phyloP scores from a whole-genome alignment of 148 eudicot genomes.

The Chenopodium berlandieri region DNA sequence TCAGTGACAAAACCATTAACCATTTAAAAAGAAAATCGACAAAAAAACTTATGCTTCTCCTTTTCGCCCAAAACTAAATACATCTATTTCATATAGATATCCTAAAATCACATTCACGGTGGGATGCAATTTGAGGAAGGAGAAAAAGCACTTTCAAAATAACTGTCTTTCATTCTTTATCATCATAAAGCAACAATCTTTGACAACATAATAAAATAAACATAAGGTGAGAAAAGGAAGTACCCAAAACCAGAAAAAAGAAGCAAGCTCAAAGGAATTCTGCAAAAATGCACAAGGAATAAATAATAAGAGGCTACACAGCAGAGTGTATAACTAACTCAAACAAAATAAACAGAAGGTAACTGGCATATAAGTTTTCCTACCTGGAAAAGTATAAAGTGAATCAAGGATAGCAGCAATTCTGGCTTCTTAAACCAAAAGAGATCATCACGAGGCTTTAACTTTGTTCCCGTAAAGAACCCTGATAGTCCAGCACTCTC shows the following conservation, averaged over 20 bases:
- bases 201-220: background rate
- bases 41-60: slow-evolving; percentile 3
- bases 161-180: background rate
- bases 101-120: background rate
- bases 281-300: slow-evolving; percentile 39
- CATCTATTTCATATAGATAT: background rate
- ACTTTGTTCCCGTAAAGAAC: slow-evolving; percentile 50
- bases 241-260: slow-evolving; percentile 99
- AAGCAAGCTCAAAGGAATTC: slow-evolving; percentile 99
- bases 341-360: slow-evolving; percentile 2
- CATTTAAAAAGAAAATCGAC: background rate
- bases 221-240: slow-evolving; percentile 12
- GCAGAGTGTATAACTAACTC: background rate
- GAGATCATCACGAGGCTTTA: slow-evolving; percentile 90
- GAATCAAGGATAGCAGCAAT: slow-evolving; percentile 76
- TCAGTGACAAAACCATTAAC: background rate
- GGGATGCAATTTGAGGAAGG: background rate
- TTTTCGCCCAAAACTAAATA: background rate
- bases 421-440: slow-evolving; percentile 97
- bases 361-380: slow-evolving; percentile 8
- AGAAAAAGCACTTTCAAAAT: background rate
- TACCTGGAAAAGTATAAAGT: slow-evolving; percentile 97
- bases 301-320: slow-evolving; percentile 12
- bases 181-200: background rate
- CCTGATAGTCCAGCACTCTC: slow-evolving; percentile 82